Base-by-base conservation (phyloP, 805 yeast species). In the Debaryomyces tyrocola region DNA sequence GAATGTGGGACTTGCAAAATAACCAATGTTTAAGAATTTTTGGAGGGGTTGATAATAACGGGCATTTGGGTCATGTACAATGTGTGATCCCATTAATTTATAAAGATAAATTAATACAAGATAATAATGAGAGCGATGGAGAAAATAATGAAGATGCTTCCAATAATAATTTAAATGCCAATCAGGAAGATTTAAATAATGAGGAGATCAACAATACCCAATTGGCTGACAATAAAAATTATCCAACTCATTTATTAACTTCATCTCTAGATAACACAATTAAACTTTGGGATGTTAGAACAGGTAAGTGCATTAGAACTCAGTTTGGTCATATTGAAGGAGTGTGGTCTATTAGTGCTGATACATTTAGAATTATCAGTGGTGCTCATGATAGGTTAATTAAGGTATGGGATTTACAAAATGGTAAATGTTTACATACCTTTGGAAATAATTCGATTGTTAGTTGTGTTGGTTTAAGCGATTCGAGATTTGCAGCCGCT, bases 271-370 rank as follows among this genome's bases (percentile, higher is more conserved):
- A 91, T 65, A 90, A 90, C 66, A 91, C 97, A 6, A 90, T 91
- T 64, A 90, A 91, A 63, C 66, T 92, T 40, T 91, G 97, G 97
- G 95, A 90, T 55, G 85, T 90, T 27, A 75, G 74, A 51, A 82
- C 94, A 0, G 97, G 97, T 3, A 81, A 83, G 63, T 92, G 98
- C 60, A 80, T 90, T 9, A 77, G 97, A 47, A 94, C 99, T 0
- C 92, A 94, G 65, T 94, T 92, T 70, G 99, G 99, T 2, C 99
- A 94, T 62, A 90, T 92, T 45, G 98, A 94, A 67, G 99, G 99
- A 18, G 96, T 94, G 15, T 92, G 98, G 97, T 90, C 92, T 37
- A 86, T 94, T 46, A 90, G 94, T 14, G 96, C 97, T 0, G 98
- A 94, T 70, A 90, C 91, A 34, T 94, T 94, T 75, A 79, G 99